Base-by-base conservation (phyloP, 1,284 basidiomycete species). In the Sutorius eximius region DNA sequence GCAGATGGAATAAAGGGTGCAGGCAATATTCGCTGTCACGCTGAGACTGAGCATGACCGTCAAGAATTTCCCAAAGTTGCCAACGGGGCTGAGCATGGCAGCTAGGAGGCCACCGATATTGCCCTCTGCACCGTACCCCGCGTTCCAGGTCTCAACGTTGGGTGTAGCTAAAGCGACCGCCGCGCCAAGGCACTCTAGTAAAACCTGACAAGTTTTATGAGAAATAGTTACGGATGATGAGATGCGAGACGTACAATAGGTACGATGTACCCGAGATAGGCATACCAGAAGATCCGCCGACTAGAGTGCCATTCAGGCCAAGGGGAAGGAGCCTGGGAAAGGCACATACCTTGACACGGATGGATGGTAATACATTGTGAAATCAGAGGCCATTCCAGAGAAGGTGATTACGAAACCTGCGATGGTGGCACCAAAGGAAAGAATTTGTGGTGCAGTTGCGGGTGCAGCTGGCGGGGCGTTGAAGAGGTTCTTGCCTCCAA, bases 41-140 rank as follows among this genome's bases (percentile, higher is more conserved):
- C 87, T 91, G 29, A 95, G 75, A 49, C 87, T 87, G 53, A 94
- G 76, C 49, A 90, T 73, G n/a, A 95, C 90, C 13, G 89, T 91
- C 52, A 96, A 77, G 75, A 97, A 93, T 66, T 91, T 88, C 3
- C 92, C 91, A 66, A 95, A 95, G 37, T 85, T 83, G 24, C 82
- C 82, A 0, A 77, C 76, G 1, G 88, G 87, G 8, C 75, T 75
- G 1, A 93, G 78, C 78, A 95, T 87, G 3, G 89, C 83, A 56
- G 83, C 81, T 13, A 96, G 70, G 10, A 96, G 80, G 4, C 90
- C 88, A 16, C 84, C 91, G 45, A 86, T 80, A 53, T 89, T 85
- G 20, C 77, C 66, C 8, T 79, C 81, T 5, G 78, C 71, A 1
- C 73, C 76, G 56, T 89, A 89, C 0, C 79, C 86, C 3, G 72